These are phyloP conservation scores for Dactylis glomerata DNA, from an alignment of 176 grass and related monocot species.

Conservation along the genomic window DNA sequence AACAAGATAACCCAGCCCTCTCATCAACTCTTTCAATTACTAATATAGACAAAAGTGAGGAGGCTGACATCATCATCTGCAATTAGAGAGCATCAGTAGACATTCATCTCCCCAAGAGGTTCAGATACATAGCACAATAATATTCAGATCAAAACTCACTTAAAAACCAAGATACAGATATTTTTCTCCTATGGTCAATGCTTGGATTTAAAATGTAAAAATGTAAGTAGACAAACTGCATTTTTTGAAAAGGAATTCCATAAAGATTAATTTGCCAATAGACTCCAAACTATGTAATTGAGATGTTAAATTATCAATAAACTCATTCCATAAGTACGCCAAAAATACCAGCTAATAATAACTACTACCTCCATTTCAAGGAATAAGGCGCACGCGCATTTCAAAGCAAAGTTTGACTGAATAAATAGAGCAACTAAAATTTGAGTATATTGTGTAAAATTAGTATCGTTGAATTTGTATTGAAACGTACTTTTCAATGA, in stretches of 20 bases:
- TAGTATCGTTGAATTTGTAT: too few species aligned
- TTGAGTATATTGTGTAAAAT: too few species aligned
- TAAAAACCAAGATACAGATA: neutral
- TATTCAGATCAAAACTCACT: neutral
- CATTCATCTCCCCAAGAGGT: neutral
- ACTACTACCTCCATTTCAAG: too few species aligned
- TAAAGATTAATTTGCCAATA: neutral
- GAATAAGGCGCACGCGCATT: too few species aligned
- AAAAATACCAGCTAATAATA: neutral
- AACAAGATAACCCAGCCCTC: conserved; percentile 65
- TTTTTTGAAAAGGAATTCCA: neutral
- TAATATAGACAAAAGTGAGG: conserved; percentile 83
- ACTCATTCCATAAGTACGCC: neutral
- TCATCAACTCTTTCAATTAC: conserved; percentile 95
- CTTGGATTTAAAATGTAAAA: neutral
- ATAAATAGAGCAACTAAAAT: too few species aligned
- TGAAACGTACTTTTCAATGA: too few species aligned
- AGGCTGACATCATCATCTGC: conserved; percentile 97
- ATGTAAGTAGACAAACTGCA: neutral
- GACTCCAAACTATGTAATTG: neutral
- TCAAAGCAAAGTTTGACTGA: too few species aligned
- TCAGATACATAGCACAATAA: too few species aligned
- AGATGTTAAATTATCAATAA: neutral
- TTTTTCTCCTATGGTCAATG: neutral
- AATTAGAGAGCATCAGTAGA: conserved; percentile 32